Evolutionary conservation across 148 eudicot species (phyloP).

Genomic region (Pharnaceum exiguum): DNA sequence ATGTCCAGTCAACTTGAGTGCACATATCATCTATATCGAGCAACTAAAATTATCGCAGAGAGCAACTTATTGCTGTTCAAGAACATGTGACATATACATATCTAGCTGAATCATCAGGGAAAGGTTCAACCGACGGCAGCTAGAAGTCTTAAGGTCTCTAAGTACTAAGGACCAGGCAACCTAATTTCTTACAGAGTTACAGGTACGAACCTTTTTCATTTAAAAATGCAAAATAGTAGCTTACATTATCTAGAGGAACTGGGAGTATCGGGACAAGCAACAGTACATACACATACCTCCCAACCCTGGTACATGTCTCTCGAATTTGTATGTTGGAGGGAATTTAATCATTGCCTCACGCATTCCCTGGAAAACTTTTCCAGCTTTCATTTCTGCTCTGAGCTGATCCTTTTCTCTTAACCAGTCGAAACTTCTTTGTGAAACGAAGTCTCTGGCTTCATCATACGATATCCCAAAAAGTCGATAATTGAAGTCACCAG

Average conservation of each 20-base stretch:
- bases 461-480: constrained; percentile 97
- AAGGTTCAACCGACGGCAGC: no score
- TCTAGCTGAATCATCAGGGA: no score
- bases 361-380: constrained; percentile 98
- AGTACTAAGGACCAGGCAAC: no score
- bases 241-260: not conserved
- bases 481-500: constrained; percentile 92
- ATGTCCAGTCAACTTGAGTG: no score
- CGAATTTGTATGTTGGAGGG: constrained; percentile 98
- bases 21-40: no score
- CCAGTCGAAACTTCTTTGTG: constrained; percentile 98
- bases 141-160: no score
- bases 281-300: constrained; percentile 55
- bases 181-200: no score
- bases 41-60: no score
- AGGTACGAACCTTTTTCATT: no score
- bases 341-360: constrained; percentile 83
- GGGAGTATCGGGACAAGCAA: not conserved
- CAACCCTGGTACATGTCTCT: constrained; percentile 74
- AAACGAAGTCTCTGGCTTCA: constrained; percentile 96
- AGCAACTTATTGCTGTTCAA: no score
- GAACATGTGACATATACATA: no score
- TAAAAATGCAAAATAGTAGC: no score
- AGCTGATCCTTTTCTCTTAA: constrained; percentile 96
- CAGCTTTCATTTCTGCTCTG: constrained; percentile 95